Conservation (phyloP, 73 alveolate species). For the Halteria grandinella region DNA sequence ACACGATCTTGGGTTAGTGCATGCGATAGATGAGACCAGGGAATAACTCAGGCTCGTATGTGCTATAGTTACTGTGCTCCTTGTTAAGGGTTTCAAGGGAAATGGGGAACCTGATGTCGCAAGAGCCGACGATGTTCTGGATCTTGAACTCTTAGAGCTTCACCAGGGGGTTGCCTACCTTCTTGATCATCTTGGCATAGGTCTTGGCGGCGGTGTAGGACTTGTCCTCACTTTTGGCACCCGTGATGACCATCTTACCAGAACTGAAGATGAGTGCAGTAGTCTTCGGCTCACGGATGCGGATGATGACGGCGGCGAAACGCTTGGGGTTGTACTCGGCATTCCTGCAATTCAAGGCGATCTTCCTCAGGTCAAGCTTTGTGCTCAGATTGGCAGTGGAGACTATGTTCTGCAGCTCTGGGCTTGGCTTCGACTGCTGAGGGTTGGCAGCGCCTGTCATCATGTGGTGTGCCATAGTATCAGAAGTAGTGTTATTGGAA, state of each 20-base stretch:
- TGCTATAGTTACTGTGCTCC: constrained; percentile 67
- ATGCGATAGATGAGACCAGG: constrained; percentile 96
- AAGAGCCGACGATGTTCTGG: constrained; percentile 91
- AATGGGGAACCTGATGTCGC: constrained; percentile 89
- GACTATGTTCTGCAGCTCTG: constrained; percentile 88
- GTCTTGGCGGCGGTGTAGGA: constrained; percentile 92
- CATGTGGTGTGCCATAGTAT: too few species aligned
- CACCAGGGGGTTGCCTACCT: constrained; percentile 86
- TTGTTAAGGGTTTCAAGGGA: constrained; percentile 79
- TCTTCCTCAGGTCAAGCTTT: constrained; percentile 84
- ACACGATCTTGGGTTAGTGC: constrained; percentile 89
- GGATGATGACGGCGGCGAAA: constrained; percentile 98
- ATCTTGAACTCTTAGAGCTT: constrained; percentile 90
- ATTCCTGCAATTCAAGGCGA: constrained; percentile 90
- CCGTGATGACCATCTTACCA: constrained; percentile 99
- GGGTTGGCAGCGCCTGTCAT: too few species aligned
- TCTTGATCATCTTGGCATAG: constrained; percentile 91
- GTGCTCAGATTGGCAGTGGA: constrained; percentile 90
- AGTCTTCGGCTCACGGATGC: constrained; percentile 96
- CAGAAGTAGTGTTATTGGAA: too few species aligned
- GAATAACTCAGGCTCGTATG: constrained; percentile 97
- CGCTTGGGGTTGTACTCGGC: constrained; percentile 98
- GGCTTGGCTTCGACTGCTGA: too few species aligned
- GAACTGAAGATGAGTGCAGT: constrained; percentile 95
- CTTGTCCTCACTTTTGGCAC: constrained; percentile 96